Evolutionary conservation across 2,329 filamentous ascomycete genomes (phyloP).

Genomic region (Ophioceras dolichostomum): DNA sequence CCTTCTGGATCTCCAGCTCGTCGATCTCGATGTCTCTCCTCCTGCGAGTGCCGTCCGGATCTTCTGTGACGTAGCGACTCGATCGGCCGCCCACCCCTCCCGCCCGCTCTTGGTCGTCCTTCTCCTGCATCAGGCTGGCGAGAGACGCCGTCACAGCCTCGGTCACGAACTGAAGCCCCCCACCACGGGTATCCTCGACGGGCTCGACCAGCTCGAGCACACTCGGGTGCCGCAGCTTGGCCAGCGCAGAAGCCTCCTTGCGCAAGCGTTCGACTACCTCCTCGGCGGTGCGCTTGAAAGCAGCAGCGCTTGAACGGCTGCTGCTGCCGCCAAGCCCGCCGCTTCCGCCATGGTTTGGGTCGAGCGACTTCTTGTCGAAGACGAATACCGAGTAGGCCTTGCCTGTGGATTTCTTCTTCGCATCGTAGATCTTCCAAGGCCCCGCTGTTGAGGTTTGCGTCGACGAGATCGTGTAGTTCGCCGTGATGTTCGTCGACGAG

Average conservation of each 20-base stretch:
- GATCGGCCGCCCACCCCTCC: slow-evolving; percentile 57
- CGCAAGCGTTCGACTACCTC: slow-evolving; percentile 86
- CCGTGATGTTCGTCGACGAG: slow-evolving; percentile 75
- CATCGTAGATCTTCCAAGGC: slow-evolving; percentile 96
- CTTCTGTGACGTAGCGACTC: slow-evolving; percentile 72
- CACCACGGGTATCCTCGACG: slow-evolving; percentile 83
- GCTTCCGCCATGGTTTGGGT: slow-evolving; percentile 44
- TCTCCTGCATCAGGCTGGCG: slow-evolving; percentile 68
- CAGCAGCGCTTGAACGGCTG: slow-evolving; percentile 49
- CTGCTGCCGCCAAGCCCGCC: slow-evolving; percentile 47
- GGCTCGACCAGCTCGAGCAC: slow-evolving; percentile 89
- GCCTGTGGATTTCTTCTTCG: slow-evolving; percentile 89
- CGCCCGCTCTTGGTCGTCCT: slow-evolving; percentile 71
- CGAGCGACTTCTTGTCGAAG: slow-evolving; percentile 81
- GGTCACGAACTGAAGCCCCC: slow-evolving; percentile 90
- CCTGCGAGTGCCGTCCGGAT: slow-evolving; percentile 58
- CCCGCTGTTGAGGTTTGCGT: slow-evolving; percentile 70
- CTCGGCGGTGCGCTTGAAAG: slow-evolving; percentile 70
- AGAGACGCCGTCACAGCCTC: slow-evolving; percentile 87
- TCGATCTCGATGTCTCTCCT: slow-evolving; percentile 85
- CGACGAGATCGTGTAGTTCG: slow-evolving; percentile 76
- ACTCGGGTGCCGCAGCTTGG: slow-evolving; percentile 79
- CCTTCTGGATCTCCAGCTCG: slow-evolving; percentile 95
- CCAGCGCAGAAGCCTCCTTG: slow-evolving; percentile 81
- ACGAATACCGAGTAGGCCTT: slow-evolving; percentile 87